Evolutionary conservation across 2,329 filamentous ascomycete genomes (phyloP), one percentile per base, ranked within the genome.

Genomic region (Achaetomium macrosporum): DNA sequence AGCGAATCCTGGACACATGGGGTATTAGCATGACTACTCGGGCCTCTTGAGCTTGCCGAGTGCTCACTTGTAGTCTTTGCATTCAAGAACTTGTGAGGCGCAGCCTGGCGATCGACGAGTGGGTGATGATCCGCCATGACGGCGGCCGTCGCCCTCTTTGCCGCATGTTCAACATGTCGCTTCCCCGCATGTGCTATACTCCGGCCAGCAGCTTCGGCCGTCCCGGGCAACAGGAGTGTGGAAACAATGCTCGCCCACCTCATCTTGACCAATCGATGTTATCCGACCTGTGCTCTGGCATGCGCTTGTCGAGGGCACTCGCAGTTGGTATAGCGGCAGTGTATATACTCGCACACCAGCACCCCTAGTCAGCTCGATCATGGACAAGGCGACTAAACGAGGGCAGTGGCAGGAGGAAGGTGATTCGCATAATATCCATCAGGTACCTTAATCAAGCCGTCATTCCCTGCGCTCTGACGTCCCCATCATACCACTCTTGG

Each of bases 1-100:
- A 19, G 75, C 77, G 56, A 83, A 87, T 58, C 76, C 81, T 84
- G 56, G 2, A 3, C 13, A 42, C 29, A 29, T 17, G 29, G 13
- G 11, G 1, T 3, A 17, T 40, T 36, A 46, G 43, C 33, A 39
- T 16, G 30, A 3, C 36, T 11, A 46, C 29, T 25, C 29, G 15
- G 19, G 49, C 36, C 35, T 13, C 29, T 5, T 35, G 1, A 10
- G 12, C 35, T 3, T n/a, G 10, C 5, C 7, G 17, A 15, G 1
- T 11, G 42, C 61, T 54, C 35, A 61, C 63, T 60, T 20, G 57
- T 57, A 11, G 61, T 64, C 37, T 65, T 64, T 20, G 42, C 53
- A 29, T 62, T 65, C 46, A 63, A 43, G n/a, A 62, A 65, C n/a
- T 42, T 51, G 35, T 48, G 49, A 1, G 2, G 42, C 20, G 45